Evolutionary conservation across 1,139 yeast species (phyloP), one percentile per base, ranked within the genome.

Genomic region (Saccharomyces hybrid): DNA sequence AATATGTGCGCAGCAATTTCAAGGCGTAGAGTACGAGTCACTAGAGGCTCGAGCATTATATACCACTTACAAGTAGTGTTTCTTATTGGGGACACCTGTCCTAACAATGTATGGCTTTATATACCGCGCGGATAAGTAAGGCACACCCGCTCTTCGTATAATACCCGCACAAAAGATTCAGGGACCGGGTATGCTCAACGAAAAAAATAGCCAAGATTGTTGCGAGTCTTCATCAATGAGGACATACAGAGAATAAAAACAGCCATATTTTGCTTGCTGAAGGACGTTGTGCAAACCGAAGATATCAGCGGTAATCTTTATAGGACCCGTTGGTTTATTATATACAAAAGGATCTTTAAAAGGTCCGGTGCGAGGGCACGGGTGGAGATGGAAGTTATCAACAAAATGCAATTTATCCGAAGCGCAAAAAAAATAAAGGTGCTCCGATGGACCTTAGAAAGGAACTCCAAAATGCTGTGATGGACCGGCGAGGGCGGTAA

Each of bases 91-190:
- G 42, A 38, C 44, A 38, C 44, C 44, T 38, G 44, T 8, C 25
- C 44, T 4, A 38, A 14, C 38, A 16, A 20, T 20, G 25, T 20
- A 9, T 38, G 44, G 16, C n/a, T 25, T 38, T 38, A 34, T 38
- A 38, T 38, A 38, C 23, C 44, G 44, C 44, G 44, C 44, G 44
- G 44, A 38, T 38, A 38, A 34, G 23, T 38, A 38, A 38, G 44
- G 44, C 11, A 38, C 44, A 13, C 44, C 44, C 44, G 25, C 26
- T 38, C 25, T 16, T 38, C 44, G 44, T 38, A 38, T 20, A 38
- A 38, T 38, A 11, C 44, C 44, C 44, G 44, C 44, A 38, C 44
- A 38, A 38, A 38, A 20, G 25, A 38, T 9, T 20, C 23, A 38
- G 44, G 44, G 44, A 38, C 44, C 26, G 44, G 25, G 44, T 11